phyloP scores from a whole-genome alignment of 2,329 filamentous ascomycete genomes.

The Cladosporium sp. region DNA sequence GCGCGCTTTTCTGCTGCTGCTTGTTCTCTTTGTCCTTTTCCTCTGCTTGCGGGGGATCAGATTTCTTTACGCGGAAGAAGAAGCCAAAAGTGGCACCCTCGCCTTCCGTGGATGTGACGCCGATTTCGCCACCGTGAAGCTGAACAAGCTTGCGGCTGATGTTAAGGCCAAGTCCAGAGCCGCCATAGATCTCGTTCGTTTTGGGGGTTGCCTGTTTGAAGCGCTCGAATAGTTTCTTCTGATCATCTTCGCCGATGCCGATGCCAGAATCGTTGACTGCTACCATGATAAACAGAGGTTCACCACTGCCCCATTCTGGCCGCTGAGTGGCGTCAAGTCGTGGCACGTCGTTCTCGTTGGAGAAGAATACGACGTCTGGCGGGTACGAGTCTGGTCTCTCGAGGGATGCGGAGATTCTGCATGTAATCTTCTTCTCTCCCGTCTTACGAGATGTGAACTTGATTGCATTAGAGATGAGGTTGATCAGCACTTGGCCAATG shows the following conservation, averaged over 20 bases:
- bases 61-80: slow-evolving; percentile 27
- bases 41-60: slow-evolving; percentile 8
- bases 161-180: slow-evolving; percentile 43
- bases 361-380: slow-evolving; percentile 43
- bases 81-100: slow-evolving; percentile 42
- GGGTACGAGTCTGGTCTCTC: slow-evolving; percentile 39
- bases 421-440: slow-evolving; percentile 22
- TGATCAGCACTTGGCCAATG: slow-evolving; percentile 26
- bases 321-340: slow-evolving; percentile 39
- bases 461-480: slow-evolving; percentile 25
- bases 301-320: slow-evolving; percentile 39
- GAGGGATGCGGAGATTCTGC: slow-evolving; percentile 12
- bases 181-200: slow-evolving; percentile 38
- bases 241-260: slow-evolving; percentile 38
- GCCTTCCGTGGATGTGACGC: slow-evolving; percentile 36
- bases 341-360: slow-evolving; percentile 31
- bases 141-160: slow-evolving; percentile 45
- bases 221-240: slow-evolving; percentile 40
- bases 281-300: slow-evolving; percentile 40
- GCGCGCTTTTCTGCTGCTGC: neutral
- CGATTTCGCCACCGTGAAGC: slow-evolving; percentile 42
- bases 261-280: slow-evolving; percentile 41
- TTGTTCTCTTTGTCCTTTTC: neutral
- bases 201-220: slow-evolving; percentile 36
- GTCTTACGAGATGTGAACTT: slow-evolving; percentile 26